Conservation (phyloP, 148 eudicot genomes). For the Camellia granthamiana region DNA sequence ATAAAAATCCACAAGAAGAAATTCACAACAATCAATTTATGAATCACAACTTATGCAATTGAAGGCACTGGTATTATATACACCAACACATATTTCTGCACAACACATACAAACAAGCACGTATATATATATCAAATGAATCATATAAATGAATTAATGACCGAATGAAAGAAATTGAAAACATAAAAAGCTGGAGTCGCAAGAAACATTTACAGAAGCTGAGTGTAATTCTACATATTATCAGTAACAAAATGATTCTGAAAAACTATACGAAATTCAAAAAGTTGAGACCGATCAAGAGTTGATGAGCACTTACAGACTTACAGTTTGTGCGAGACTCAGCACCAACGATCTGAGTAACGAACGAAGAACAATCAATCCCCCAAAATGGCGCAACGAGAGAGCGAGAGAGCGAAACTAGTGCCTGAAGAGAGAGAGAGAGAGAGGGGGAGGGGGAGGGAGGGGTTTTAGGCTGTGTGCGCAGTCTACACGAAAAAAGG, state of each 20-base stretch:
- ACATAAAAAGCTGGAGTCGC: background rate
- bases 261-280: background rate
- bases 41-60: background rate
- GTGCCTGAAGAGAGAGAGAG: background rate
- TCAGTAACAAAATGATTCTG: background rate
- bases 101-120: background rate
- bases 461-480: slow-evolving; percentile 1
- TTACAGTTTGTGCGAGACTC: slow-evolving; percentile 7
- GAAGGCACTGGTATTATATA: too few species aligned
- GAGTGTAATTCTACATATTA: background rate
- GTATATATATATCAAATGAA: background rate
- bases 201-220: background rate
- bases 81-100: background rate
- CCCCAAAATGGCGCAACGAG: background rate
- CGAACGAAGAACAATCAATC: background rate
- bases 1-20: background rate
- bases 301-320: slow-evolving; percentile 17
- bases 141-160: background rate
- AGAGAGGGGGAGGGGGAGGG: background rate
- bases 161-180: background rate
- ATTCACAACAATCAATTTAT: background rate
- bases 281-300: background rate
- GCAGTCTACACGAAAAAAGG: background rate
- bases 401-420: background rate
- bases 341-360: background rate